These are phyloP conservation scores for Amylostereum areolatum DNA, from an alignment of 1,284 basidiomycete species.

Conservation along the genomic window DNA sequence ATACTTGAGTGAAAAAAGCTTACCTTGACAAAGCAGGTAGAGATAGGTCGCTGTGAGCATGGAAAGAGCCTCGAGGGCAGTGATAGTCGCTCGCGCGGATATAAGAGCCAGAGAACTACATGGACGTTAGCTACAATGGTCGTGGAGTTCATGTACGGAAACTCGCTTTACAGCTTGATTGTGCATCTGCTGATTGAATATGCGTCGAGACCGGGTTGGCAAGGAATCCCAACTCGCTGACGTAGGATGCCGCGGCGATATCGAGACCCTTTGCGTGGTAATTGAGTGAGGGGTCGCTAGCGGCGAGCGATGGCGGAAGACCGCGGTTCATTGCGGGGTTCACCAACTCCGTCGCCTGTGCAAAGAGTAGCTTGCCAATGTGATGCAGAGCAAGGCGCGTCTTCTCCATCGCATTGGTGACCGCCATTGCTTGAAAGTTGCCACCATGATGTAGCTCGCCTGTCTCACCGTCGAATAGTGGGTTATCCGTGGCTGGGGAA, in stretches of 20 bases:
- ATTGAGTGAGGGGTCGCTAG: conserved; percentile 76
- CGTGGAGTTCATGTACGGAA: conserved; percentile 2
- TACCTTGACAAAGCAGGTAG: conserved; percentile 70
- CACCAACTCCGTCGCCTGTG: conserved; percentile 78
- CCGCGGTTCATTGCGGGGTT: conserved; percentile 85
- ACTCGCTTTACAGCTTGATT: conserved; percentile 81
- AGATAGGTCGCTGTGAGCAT: conserved; percentile 72
- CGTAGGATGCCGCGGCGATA: conserved; percentile 78
- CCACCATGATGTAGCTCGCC: conserved; percentile 76
- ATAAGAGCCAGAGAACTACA: conserved; percentile 73
- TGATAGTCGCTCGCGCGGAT: conserved; percentile 73
- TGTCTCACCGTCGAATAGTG: conserved; percentile 64
- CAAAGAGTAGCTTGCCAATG: conserved; percentile 78
- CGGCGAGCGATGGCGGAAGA: conserved; percentile 75
- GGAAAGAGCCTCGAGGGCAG: conserved; percentile 70
- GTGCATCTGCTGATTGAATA: conserved; percentile 79
- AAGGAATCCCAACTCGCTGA: conserved; percentile 75
- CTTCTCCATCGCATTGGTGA: conserved; percentile 83
- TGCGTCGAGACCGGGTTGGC: conserved; percentile 84
- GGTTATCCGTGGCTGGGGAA: conserved; percentile 57
- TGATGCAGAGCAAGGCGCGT: conserved; percentile 77
- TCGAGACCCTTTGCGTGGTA: conserved; percentile 85
- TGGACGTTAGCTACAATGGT: conserved; percentile 1
- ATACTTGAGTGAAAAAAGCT: not conserved
- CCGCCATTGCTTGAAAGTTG: conserved; percentile 80